phyloP scores from a whole-genome alignment of 257 asterid genomes.

The Forsythia viridissima region DNA sequence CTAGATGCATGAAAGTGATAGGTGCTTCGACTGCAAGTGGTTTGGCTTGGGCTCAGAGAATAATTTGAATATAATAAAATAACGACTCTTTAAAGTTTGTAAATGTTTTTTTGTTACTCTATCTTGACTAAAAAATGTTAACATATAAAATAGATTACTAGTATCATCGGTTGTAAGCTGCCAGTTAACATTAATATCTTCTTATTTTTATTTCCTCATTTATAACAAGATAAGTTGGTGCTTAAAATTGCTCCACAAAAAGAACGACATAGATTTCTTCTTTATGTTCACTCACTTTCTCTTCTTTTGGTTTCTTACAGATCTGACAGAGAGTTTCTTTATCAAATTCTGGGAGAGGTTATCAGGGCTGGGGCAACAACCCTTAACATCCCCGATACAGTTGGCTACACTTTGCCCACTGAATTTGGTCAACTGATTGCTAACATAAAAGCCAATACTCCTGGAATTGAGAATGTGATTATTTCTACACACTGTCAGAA shows the following conservation, averaged over 20 bases:
- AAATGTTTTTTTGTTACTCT: too few species aligned
- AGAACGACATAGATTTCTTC: not conserved
- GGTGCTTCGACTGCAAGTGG: not conserved
- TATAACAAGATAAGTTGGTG: not conserved
- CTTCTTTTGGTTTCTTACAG: conserved; percentile 44
- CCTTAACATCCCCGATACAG: conserved; percentile 96
- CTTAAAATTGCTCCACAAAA: not conserved
- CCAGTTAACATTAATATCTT: not conserved
- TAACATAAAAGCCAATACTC: conserved; percentile 81
- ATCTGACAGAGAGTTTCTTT: conserved; percentile 80
- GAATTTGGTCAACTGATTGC: conserved; percentile 89
- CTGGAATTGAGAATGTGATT: conserved; percentile 82
- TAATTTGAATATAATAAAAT: not conserved
- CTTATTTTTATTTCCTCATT: not conserved
- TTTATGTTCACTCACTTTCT: not conserved
- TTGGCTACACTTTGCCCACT: conserved; percentile 73
- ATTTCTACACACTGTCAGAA: conserved; percentile 97
- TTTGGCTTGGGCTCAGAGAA: not conserved
- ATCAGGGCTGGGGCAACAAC: conserved; percentile 97
- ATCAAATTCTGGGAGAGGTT: conserved; percentile 86
- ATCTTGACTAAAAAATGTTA: not conserved
- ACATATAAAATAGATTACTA: not conserved
- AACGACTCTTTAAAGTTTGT: not conserved
- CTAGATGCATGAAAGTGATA: not conserved
- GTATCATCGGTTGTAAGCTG: not conserved